Evolutionary conservation across 192 early-diverging fungal genomes (phyloP).

Genomic region (Coemansia sp.): DNA sequence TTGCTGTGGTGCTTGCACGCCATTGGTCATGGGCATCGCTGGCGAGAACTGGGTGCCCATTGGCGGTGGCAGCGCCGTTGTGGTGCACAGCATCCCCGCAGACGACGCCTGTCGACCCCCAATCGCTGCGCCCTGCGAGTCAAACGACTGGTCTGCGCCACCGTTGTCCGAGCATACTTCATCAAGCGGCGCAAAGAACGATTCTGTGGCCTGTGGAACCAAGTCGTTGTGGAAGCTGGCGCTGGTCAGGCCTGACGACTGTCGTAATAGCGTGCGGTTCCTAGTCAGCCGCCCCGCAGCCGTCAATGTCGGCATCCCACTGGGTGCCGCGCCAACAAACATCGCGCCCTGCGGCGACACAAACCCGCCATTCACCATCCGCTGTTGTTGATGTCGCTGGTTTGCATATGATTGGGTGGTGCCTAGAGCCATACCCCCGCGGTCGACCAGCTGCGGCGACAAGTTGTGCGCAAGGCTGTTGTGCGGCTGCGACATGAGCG

Average conservation of each 20-base stretch:
- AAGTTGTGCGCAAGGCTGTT: constrained; percentile 45
- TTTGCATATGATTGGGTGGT: neutral
- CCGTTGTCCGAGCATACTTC: constrained; percentile 43
- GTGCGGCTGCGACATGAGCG: constrained; percentile 54
- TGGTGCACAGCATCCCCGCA: neutral
- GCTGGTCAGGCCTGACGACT: constrained; percentile 39
- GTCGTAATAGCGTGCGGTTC: constrained; percentile 40
- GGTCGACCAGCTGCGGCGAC: constrained; percentile 39
- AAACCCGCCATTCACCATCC: neutral
- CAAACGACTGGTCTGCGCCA: neutral
- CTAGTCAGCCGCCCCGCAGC: constrained; percentile 31
- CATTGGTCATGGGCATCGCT: constrained; percentile 5
- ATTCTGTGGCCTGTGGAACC: constrained; percentile 46
- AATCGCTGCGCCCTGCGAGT: neutral
- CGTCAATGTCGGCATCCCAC: constrained; percentile 5
- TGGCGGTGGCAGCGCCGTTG: constrained; percentile 2
- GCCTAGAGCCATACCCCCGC: neutral
- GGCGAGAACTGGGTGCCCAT: constrained; percentile 43
- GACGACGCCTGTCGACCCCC: neutral
- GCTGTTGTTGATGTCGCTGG: constrained; percentile 8
- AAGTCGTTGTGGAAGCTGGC: constrained; percentile 50
- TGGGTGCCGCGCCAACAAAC: neutral
- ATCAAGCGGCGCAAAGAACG: constrained; percentile 53
- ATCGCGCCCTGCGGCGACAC: neutral
- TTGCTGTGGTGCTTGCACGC: neutral